Evolutionary conservation across 176 grass and related monocot genomes (phyloP).

Genomic region (Triticum monococcum): DNA sequence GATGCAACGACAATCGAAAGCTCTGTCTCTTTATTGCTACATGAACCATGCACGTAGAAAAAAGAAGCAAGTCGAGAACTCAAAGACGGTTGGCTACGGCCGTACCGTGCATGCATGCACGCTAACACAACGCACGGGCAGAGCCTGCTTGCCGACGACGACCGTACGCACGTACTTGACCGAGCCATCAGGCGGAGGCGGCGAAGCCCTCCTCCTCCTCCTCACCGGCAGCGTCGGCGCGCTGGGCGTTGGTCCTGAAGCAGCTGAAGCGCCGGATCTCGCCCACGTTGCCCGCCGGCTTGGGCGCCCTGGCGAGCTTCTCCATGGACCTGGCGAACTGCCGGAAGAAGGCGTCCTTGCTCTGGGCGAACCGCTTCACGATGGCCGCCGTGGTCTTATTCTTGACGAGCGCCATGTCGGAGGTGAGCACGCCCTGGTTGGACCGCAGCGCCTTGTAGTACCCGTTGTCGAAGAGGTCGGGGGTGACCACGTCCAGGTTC

Average conservation of each 20-base stretch:
- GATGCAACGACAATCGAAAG: too few species aligned
- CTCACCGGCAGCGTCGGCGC: not conserved
- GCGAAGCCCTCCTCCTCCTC: not conserved
- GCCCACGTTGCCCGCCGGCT: conserved; percentile 14
- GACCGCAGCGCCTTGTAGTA: conserved; percentile 23
- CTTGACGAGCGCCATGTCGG: conserved; percentile 32
- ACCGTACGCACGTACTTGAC: too few species aligned
- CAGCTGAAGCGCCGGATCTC: conserved; percentile 34
- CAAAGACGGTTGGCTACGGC: not conserved
- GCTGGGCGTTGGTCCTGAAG: not conserved
- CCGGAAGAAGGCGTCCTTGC: conserved; percentile 31
- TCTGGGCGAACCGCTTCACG: not conserved
- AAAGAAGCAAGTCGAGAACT: too few species aligned
- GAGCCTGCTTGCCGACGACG: not conserved
- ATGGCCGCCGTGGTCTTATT: not conserved
- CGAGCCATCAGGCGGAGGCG: too few species aligned
- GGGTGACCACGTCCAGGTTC: conserved; percentile 20
- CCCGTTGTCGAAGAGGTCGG: conserved; percentile 30
- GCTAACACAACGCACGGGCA: not conserved
- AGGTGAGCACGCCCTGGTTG: conserved; percentile 32
- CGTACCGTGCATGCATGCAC: not conserved
- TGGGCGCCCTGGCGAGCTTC: conserved; percentile 13
- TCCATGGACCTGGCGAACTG: conserved; percentile 25
- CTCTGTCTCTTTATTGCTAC: too few species aligned
- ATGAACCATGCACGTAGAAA: too few species aligned